These are phyloP conservation scores for Aspergillus ibericus DNA, from an alignment of 2,329 filamentous ascomycete species.

Conservation along the genomic window DNA sequence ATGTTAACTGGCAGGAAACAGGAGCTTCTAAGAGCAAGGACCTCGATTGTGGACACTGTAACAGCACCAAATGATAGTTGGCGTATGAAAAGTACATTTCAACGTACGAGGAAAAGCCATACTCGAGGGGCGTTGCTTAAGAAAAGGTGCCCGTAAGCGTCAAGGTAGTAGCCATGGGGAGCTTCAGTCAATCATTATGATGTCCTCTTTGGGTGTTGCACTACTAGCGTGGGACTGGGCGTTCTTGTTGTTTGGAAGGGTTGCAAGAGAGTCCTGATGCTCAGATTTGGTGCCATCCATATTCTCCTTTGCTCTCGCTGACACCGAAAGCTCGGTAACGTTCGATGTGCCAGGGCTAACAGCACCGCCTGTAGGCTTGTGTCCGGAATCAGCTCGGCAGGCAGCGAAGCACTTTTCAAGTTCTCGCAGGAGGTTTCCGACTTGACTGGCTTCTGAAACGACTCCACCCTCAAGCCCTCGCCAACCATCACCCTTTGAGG, in stretches of 20 bases:
- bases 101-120: neutral
- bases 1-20: neutral
- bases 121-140: neutral
- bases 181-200: conserved; percentile 40
- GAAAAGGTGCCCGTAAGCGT: neutral
- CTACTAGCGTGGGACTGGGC: neutral
- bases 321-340: neutral
- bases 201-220: conserved; percentile 25
- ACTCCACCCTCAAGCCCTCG: conserved; percentile 41
- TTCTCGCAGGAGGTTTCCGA: conserved; percentile 34
- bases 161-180: neutral
- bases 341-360: neutral
- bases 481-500: conserved; percentile 41
- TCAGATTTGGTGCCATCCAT: neutral
- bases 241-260: neutral
- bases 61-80: neutral
- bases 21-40: neutral
- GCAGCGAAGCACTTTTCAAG: conserved; percentile 32
- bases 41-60: neutral
- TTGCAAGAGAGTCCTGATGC: neutral
- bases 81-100: neutral
- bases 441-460: conserved; percentile 33
- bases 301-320: neutral
- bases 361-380: neutral
- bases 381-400: conserved; percentile 4